phyloP scores from a whole-genome alignment of 805 yeast species.

The Candida hungchunana region DNA sequence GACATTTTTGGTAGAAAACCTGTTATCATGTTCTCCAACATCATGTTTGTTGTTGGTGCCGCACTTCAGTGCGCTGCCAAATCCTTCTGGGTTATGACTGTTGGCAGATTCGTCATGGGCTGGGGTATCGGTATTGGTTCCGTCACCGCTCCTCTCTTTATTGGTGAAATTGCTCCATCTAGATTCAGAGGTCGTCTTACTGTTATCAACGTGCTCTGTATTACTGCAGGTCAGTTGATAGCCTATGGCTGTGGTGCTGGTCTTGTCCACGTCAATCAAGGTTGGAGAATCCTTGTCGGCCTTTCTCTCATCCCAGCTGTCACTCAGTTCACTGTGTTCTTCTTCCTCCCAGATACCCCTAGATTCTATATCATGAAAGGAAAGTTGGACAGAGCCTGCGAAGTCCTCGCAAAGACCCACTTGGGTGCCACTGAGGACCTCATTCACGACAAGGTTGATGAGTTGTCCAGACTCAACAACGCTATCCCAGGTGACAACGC shows the following conservation, averaged over 20 bases:
- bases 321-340: slow-evolving; percentile 68
- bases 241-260: slow-evolving; percentile 96
- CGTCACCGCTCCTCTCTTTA: slow-evolving; percentile 88
- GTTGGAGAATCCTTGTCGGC: slow-evolving; percentile 94
- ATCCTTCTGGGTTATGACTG: slow-evolving; percentile 86
- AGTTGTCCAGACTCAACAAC: slow-evolving; percentile 47
- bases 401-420: slow-evolving; percentile 63
- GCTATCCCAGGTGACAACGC: slow-evolving; percentile 45
- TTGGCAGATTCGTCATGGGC: slow-evolving; percentile 90
- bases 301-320: slow-evolving; percentile 84
- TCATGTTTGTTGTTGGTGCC: slow-evolving; percentile 81
- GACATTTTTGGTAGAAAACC: slow-evolving; percentile 83
- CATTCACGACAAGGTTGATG: slow-evolving; percentile 64
- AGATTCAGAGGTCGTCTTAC: slow-evolving; percentile 89
- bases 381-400: slow-evolving; percentile 56
- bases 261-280: slow-evolving; percentile 62
- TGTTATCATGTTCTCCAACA: slow-evolving; percentile 76
- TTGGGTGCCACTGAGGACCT: slow-evolving; percentile 56
- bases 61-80: slow-evolving; percentile 77
- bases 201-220: slow-evolving; percentile 80
- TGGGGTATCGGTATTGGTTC: slow-evolving; percentile 97
- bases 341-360: slow-evolving; percentile 94
- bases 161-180: slow-evolving; percentile 89
- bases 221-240: slow-evolving; percentile 92
- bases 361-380: slow-evolving; percentile 78